phyloP scores from a whole-genome alignment of 768 basidiomycete genomes.

The Lactarius akahatsu region DNA sequence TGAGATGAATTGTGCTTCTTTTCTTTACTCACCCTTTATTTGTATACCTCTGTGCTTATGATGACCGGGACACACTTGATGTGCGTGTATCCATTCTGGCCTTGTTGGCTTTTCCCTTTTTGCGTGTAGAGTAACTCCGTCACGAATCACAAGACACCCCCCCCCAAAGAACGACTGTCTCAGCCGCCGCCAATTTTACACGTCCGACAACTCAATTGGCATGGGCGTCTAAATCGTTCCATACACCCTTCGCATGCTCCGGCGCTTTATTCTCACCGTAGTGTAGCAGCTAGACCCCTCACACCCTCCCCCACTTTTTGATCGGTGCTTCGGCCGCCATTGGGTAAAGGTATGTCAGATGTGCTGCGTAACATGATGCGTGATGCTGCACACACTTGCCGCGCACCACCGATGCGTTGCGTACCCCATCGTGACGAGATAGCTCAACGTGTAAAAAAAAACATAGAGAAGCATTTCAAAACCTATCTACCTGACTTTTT shows the following conservation, averaged over 20 bases:
- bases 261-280: neutral
- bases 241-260: too few relatives aligned
- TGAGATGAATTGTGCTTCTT: neutral
- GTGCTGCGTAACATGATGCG: neutral
- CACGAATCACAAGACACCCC: neutral
- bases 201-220: neutral
- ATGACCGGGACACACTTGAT: constrained; percentile 12
- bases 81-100: constrained; percentile 13
- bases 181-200: neutral
- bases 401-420: neutral
- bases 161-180: neutral
- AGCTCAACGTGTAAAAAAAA: too few relatives aligned
- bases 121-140: constrained; percentile 1
- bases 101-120: constrained; percentile 1
- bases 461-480: neutral
- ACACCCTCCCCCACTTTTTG: neutral
- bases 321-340: neutral
- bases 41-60: constrained; percentile 3
- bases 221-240: neutral
- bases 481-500: too few relatives aligned
- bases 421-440: neutral
- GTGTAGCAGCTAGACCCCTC: neutral
- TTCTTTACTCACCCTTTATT: neutral
- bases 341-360: neutral
- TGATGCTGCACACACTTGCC: neutral